phyloP scores from a whole-genome alignment of 805 yeast species.

The Metschnikowia continentalis region DNA sequence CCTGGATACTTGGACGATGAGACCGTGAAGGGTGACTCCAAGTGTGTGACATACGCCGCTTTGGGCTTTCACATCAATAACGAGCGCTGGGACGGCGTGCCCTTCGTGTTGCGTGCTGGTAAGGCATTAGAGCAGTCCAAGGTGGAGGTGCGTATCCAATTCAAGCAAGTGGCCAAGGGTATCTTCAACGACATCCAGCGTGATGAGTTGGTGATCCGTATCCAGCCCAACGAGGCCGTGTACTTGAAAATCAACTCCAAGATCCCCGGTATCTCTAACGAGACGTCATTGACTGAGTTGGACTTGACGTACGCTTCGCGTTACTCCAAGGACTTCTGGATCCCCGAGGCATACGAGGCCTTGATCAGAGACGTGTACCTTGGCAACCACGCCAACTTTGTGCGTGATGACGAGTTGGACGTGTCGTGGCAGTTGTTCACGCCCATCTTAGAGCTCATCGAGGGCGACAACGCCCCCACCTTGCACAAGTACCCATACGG shows the following conservation, averaged over 20 bases:
- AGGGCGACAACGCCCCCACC: conserved; percentile 61
- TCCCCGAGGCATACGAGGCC: conserved; percentile 97
- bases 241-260: conserved; percentile 91
- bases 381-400: conserved; percentile 96
- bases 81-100: conserved; percentile 99
- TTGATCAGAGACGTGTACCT: conserved; percentile 83
- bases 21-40: conserved; percentile 76
- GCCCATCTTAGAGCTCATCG: conserved; percentile 79
- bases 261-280: conserved; percentile 85
- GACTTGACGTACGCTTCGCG: conserved; percentile 82
- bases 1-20: conserved; percentile 92
- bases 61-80: conserved; percentile 71
- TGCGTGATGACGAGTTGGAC: conserved; percentile 95
- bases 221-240: conserved; percentile 93
- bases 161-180: conserved; percentile 79
- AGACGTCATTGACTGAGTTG: conserved; percentile 81
- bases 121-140: conserved; percentile 93
- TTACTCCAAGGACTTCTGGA: conserved; percentile 78
- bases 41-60: conserved; percentile 91
- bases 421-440: conserved; percentile 92
- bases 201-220: conserved; percentile 89
- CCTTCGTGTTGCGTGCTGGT: conserved; percentile 93
- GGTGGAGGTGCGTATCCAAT: conserved; percentile 93
- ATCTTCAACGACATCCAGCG: conserved; percentile 77
- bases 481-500: conserved; percentile 82